Percentiles rank a stretch among this genome's conserved stretches.
These are phyloP conservation scores for Trebouxiophyceae sp. DNA, from an alignment of 163 green algal genomes.

Conservation along the genomic window DNA sequence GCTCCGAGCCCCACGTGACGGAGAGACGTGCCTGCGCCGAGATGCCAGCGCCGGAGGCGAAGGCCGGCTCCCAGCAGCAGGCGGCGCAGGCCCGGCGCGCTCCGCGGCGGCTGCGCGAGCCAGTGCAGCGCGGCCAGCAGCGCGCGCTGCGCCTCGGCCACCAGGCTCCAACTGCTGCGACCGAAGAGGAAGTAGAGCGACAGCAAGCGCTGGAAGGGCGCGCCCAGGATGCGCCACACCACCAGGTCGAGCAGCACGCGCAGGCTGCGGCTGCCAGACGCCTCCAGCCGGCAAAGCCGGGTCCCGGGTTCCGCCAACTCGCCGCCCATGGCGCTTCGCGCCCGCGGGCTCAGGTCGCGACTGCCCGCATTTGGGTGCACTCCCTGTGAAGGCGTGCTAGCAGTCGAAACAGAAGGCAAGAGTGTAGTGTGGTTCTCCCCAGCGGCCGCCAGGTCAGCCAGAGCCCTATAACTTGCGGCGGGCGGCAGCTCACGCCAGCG, in stretches of 20 bases:
- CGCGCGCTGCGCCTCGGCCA: slow-evolving; percentile 15
- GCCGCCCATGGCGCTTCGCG: too few species aligned
- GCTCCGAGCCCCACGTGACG: not conserved
- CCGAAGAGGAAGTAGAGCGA: slow-evolving; percentile 37
- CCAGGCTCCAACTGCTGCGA: slow-evolving; percentile 22
- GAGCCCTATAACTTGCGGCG: too few species aligned
- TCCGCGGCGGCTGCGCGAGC: slow-evolving; percentile 36
- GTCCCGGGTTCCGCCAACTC: too few species aligned
- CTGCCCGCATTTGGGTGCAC: too few species aligned
- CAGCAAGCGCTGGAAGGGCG: slow-evolving; percentile 32
- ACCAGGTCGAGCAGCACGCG: slow-evolving; percentile 8
- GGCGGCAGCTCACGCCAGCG: too few species aligned
- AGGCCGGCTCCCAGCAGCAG: slow-evolving; percentile 15
- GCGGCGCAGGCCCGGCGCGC: slow-evolving; percentile 3
- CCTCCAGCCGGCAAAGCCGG: too few species aligned
- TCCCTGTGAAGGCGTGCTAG: too few species aligned
- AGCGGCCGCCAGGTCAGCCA: too few species aligned
- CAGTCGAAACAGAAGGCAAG: too few species aligned
- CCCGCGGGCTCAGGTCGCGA: too few species aligned
- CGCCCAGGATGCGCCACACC: not conserved
- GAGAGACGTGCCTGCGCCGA: slow-evolving; percentile 12
- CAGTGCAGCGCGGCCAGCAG: slow-evolving; percentile 43
- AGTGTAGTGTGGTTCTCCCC: too few species aligned
- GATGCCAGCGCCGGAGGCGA: slow-evolving; percentile 37
- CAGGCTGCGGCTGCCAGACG: not conserved